These are phyloP conservation scores for Bryoerythrophyllum caledonicum DNA, from an alignment of 225 moss, liverwort and hornwort genomes.

Conservation along the genomic window DNA sequence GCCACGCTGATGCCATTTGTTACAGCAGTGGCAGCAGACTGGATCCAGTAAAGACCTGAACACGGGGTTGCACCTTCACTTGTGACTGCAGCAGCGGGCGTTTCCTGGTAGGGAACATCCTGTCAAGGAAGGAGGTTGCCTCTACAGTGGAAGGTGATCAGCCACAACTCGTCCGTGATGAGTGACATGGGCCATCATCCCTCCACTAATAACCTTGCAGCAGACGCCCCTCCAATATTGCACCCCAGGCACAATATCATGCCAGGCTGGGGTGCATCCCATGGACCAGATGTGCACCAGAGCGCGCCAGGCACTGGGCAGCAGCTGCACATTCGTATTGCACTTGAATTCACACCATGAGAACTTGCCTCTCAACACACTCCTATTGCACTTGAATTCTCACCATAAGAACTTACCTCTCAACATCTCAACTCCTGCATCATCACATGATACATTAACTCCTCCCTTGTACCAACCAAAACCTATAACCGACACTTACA, in stretches of 20 bases:
- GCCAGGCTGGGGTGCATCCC: not conserved
- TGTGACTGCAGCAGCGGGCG: not conserved
- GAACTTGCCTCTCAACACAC: not conserved
- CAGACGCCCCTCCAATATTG: not conserved
- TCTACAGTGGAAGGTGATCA: not conserved
- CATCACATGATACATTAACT: not conserved
- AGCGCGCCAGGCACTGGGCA: not conserved
- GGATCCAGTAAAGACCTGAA: not conserved
- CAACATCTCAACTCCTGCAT: not conserved
- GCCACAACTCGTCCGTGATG: not conserved
- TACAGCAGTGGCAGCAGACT: not conserved
- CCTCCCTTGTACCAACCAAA: too few relatives aligned
- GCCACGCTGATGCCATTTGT: not conserved
- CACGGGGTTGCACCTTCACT: not conserved
- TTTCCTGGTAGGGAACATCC: conserved; percentile 33
- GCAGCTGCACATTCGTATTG: not conserved
- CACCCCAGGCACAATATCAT: not conserved
- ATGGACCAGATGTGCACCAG: not conserved
- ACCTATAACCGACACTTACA: too few relatives aligned
- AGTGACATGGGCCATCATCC: not conserved
- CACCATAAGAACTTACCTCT: not conserved
- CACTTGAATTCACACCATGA: not conserved
- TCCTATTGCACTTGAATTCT: not conserved
- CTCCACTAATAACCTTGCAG: not conserved
- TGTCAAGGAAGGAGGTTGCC: not conserved